A percentile compares a stretch with the other conserved stretches of the same genome.
phyloP scores from a whole-genome alignment of 805 yeast genomes.

The Candida nemodendra region DNA sequence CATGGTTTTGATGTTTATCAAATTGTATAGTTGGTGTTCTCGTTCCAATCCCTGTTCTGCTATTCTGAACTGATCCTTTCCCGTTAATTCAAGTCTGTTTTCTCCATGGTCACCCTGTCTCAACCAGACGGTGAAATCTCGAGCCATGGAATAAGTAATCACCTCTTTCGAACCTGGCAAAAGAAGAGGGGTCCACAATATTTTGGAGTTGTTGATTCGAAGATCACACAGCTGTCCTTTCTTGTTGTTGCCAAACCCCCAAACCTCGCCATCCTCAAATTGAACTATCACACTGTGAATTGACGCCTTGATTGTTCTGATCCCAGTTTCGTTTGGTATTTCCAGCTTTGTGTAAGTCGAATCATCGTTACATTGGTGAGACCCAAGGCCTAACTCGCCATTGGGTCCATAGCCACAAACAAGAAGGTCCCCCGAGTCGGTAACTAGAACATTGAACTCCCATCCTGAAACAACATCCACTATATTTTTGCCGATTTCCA shows the following conservation, averaged over 20 bases:
- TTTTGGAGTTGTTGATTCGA: conserved; percentile 12
- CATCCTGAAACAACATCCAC: conserved; percentile 68
- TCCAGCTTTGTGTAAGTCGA: background rate
- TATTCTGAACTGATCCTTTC: conserved; percentile 34
- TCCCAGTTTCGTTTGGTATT: conserved; percentile 8
- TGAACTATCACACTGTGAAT: conserved; percentile 45
- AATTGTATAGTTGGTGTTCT: background rate
- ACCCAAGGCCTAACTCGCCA: conserved; percentile 71
- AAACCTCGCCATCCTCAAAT: conserved; percentile 41
- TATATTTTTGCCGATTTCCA: conserved; percentile 34
- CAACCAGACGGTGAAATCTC: conserved; percentile 52
- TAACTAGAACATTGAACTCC: conserved; percentile 64
- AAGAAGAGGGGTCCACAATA: conserved; percentile 24
- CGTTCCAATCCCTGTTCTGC: conserved; percentile 1
- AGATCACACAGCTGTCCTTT: conserved; percentile 51
- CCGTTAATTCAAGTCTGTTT: conserved; percentile 23
- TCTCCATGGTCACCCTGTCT: conserved; percentile 18
- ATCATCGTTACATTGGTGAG: background rate
- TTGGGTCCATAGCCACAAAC: conserved; percentile 62
- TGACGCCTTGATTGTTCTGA: conserved; percentile 34
- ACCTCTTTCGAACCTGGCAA: conserved; percentile 11
- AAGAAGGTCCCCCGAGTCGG: conserved; percentile 39
- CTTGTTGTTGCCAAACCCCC: conserved; percentile 70
- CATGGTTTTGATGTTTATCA: conserved; percentile 48
- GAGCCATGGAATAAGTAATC: conserved; percentile 41